Percentiles rank a stretch among this genome's conserved stretches.
Evolutionary conservation across 192 early-diverging fungal genomes (phyloP).

Genomic region (Bifiguratus adelaidae): DNA sequence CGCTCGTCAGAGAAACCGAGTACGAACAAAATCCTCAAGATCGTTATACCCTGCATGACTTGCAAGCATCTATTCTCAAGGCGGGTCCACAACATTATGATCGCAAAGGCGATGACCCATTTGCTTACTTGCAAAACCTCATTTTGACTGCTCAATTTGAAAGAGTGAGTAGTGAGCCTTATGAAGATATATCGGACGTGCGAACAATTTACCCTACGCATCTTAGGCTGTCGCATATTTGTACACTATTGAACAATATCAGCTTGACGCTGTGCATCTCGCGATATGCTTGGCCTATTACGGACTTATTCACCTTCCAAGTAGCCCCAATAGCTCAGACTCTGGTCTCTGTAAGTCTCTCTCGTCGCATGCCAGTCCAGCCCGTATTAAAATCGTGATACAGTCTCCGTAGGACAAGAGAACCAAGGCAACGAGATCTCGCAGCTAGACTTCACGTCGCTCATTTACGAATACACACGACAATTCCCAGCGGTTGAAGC

Average conservation of each 20-base stretch:
- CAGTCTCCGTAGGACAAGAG: conserved; percentile 1
- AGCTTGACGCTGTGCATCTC: conserved; percentile 86
- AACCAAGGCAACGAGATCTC: conserved; percentile 7
- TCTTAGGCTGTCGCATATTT: conserved; percentile 62
- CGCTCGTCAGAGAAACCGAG: conserved; percentile 51
- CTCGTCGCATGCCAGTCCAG: neutral
- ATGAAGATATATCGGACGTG: neutral
- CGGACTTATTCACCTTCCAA: conserved; percentile 65
- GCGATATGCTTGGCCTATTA: conserved; percentile 72
- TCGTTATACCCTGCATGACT: conserved; percentile 50
- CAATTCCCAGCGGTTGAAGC: conserved; percentile 18
- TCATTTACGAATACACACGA: conserved; percentile 23
- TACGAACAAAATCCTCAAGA: conserved; percentile 42
- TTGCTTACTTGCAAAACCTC: conserved; percentile 75
- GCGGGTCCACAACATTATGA: conserved; percentile 67
- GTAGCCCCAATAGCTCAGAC: conserved; percentile 28
- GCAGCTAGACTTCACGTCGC: conserved; percentile 37
- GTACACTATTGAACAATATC: conserved; percentile 41
- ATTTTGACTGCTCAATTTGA: conserved; percentile 89
- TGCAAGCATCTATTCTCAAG: conserved; percentile 53
- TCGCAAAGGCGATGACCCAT: conserved; percentile 51
- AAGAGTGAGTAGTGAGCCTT: conserved; percentile 14
- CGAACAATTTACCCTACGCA: neutral
- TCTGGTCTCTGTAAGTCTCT: conserved; percentile 16
- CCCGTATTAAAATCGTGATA: neutral